These are phyloP conservation scores for Rhodotorula toruloides DNA, from an alignment of 768 basidiomycete genomes.

Conservation along the genomic window DNA sequence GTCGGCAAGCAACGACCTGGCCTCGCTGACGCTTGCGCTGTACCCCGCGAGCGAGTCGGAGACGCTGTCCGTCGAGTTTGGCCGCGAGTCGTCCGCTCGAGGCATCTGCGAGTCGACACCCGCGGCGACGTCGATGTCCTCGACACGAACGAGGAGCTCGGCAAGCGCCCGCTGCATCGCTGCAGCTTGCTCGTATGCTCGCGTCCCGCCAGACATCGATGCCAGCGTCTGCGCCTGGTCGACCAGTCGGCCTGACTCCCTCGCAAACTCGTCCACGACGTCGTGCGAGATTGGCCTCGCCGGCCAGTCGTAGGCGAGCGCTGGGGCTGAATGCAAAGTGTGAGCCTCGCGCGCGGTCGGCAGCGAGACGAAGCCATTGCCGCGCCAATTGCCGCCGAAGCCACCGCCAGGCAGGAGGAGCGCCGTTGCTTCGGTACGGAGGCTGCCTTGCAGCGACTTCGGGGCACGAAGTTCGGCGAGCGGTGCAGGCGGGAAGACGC, in stretches of 20 bases:
- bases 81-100: neutral
- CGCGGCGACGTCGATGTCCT: conserved; percentile 70
- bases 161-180: conserved; percentile 52
- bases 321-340: neutral
- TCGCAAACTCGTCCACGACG: conserved; percentile 4
- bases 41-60: conserved; percentile 41
- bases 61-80: conserved; percentile 1
- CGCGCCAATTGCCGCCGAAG: conserved; percentile 69
- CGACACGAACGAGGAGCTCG: conserved; percentile 57
- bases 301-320: conserved; percentile 26
- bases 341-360: conserved; percentile 21
- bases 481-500: conserved; percentile 4
- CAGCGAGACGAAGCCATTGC: conserved; percentile 68
- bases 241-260: neutral
- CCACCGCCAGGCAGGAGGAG: conserved; percentile 76
- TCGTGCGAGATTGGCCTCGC: conserved; percentile 8
- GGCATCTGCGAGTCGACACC: conserved; percentile 61
- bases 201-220: neutral
- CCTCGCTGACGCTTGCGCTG: conserved; percentile 63
- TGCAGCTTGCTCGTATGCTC: conserved; percentile 41
- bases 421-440: conserved; percentile 52
- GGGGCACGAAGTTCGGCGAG: conserved; percentile 1
- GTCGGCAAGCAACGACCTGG: conserved; percentile 61
- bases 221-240: neutral
- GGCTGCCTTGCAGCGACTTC: conserved; percentile 14